Evolutionary conservation across 2,329 filamentous ascomycete species (phyloP), one percentile per base, ranked within the genome.

Genomic region (Fusarium pseudocircinatum): DNA sequence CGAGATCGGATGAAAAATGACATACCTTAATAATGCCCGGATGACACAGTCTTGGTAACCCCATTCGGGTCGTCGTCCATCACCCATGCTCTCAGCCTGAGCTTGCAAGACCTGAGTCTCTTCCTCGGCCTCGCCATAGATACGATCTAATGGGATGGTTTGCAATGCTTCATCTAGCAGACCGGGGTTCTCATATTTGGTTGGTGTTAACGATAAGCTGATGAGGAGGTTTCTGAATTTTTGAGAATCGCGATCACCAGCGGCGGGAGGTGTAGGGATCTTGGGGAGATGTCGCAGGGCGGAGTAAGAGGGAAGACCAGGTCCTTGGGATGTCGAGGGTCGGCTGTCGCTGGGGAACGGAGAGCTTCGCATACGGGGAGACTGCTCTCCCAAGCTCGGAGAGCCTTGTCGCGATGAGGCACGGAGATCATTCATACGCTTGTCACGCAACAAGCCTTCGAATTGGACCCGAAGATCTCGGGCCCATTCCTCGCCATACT

Each of bases 21-120:
- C 90, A 77, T 86, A 95, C 93, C 91, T 92, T 79, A 98, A 86
- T 73, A 98, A 86, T 69, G 96, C 94, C 75, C 94, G 90, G 79
- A 98, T 93, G 62, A 98, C 94, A 82, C 96, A 99, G 84, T 99
- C 96, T 83, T 98, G 96, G 81, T 98, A 98, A 64, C 95, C 96
- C 96, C 96, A 98, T 85, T 95, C 93, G 4, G 95, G 90, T 81
- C 93, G 93, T 74, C 90, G 88, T 62, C 92, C 93, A 63, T 93
- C 90, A 26, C 93, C 94, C 85, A 97, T 91, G 75, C 94, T 97
- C 80, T 93, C 93, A 37, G 96, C 96, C 82, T 97, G 92, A 39
- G 94, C 96, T 79, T 93, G 91, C 76, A 97, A 86, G 36, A 98
- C 91, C 81, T 98, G 94, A 73, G 90, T 91, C 83, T 98, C 95